Conservation (phyloP, 2,329 filamentous ascomycete species). For the Exophiala bonariae region DNA sequence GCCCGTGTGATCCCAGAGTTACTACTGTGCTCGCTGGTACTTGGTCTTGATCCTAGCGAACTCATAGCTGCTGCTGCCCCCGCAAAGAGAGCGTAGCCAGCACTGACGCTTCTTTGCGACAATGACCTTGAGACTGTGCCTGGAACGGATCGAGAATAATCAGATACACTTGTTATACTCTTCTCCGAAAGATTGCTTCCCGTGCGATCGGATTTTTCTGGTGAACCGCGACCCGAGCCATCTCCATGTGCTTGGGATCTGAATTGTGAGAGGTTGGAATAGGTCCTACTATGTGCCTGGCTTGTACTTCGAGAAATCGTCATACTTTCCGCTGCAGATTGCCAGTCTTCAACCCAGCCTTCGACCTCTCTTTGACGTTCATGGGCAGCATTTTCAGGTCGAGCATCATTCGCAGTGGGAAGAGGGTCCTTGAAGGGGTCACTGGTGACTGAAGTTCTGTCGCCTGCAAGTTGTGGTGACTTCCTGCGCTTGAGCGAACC, state of each 20-base stretch:
- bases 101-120: conserved; percentile 27
- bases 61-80: conserved; percentile 29
- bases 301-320: conserved; percentile 27
- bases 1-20: conserved; percentile 13
- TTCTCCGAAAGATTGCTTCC: conserved; percentile 60
- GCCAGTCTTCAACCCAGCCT: conserved; percentile 30
- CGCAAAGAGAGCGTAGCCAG: conserved; percentile 26
- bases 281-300: conserved; percentile 26
- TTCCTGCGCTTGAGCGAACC: conserved; percentile 19
- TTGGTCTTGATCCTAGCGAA: conserved; percentile 13
- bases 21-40: not conserved
- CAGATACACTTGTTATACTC: conserved; percentile 29
- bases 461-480: conserved; percentile 5
- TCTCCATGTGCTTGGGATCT: conserved; percentile 25
- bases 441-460: conserved; percentile 14
- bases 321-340: conserved; percentile 28
- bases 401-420: conserved; percentile 2
- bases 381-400: conserved; percentile 14
- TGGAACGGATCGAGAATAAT: conserved; percentile 35
- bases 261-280: conserved; percentile 27
- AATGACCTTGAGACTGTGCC: conserved; percentile 31
- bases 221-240: conserved; percentile 25
- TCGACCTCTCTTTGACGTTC: conserved; percentile 29
- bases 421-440: conserved; percentile 28
- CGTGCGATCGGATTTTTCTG: conserved; percentile 53